A percentile compares a stretch with the other conserved stretches of the same genome.
Conservation (phyloP, 2,329 filamentous ascomycete species). For the Colletotrichum falcatum region DNA sequence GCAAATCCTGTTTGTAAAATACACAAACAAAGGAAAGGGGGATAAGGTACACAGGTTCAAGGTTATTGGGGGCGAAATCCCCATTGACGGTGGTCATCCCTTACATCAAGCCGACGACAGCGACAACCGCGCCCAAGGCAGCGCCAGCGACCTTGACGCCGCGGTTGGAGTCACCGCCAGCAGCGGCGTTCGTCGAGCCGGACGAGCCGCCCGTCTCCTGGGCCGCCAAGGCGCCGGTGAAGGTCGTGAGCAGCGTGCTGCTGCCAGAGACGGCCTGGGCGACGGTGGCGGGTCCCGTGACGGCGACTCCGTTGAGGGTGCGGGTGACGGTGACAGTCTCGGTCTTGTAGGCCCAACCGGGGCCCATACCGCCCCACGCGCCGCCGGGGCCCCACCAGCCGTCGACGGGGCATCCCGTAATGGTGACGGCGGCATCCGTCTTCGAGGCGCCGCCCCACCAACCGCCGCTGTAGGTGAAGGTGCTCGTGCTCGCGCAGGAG, state of each 20-base stretch:
- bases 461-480: slow-evolving; percentile 45
- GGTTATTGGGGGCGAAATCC: too few species aligned
- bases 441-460: slow-evolving; percentile 34
- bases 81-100: background rate
- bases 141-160: slow-evolving; percentile 40
- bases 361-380: slow-evolving; percentile 39
- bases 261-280: slow-evolving; percentile 43
- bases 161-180: slow-evolving; percentile 25
- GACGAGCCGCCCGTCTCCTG: slow-evolving; percentile 34
- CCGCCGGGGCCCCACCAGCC: slow-evolving; percentile 44
- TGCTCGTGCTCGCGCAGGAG: slow-evolving; percentile 43
- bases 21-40: slow-evolving; percentile 10
- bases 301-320: slow-evolving; percentile 19
- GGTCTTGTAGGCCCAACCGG: slow-evolving; percentile 44
- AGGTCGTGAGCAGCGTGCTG: slow-evolving; percentile 42
- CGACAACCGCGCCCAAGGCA: slow-evolving; percentile 42
- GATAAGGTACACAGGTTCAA: slow-evolving; percentile 27
- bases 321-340: slow-evolving; percentile 43
- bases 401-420: slow-evolving; percentile 46
- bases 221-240: slow-evolving; percentile 34
- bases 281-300: slow-evolving; percentile 28
- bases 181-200: slow-evolving; percentile 22
- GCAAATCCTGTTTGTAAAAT: slow-evolving; percentile 10
- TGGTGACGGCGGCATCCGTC: slow-evolving; percentile 43
- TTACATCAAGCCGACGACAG: slow-evolving; percentile 43